Conservation (phyloP, 2,329 filamentous ascomycete species). For the Monosporascus sp. region DNA sequence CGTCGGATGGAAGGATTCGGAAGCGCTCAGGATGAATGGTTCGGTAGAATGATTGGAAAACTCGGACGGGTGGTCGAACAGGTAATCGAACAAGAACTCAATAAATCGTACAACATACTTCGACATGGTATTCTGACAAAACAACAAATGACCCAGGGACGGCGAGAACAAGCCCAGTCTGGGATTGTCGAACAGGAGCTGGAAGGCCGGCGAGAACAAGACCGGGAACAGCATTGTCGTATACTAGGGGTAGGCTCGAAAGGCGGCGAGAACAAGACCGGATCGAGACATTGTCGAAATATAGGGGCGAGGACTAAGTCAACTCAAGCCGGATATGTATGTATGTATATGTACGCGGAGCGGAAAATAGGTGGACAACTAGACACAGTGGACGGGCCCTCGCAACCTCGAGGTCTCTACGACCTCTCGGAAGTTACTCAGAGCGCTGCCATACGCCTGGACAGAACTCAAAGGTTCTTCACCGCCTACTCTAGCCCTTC, state of each 20-base stretch:
- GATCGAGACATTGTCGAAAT: constrained; percentile 6
- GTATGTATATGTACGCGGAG: constrained; percentile 1
- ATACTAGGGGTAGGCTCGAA: neutral
- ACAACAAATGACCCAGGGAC: constrained; percentile 5
- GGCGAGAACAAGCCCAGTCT: constrained; percentile 1
- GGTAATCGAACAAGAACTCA: constrained; percentile 3
- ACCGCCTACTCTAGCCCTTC: constrained; percentile 14
- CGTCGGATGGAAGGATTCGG: too few relatives aligned
- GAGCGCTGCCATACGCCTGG: constrained; percentile 13
- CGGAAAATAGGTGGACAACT: neutral
- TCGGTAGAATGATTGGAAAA: neutral
- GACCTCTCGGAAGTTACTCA: constrained; percentile 16
- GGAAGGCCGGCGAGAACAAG: neutral
- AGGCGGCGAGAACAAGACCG: constrained; percentile 3
- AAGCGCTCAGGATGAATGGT: too few relatives aligned
- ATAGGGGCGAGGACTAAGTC: constrained; percentile 8
- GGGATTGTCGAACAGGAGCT: constrained; percentile 5
- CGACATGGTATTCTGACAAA: neutral
- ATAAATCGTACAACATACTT: neutral
- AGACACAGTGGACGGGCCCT: constrained; percentile 10
- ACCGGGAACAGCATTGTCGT: constrained; percentile 2
- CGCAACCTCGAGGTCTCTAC: constrained; percentile 16
- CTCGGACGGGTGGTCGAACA: constrained; percentile 1
- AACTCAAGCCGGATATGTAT: constrained; percentile 8
- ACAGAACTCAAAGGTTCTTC: constrained; percentile 14